Evolutionary conservation across 352 stramenopile genomes (phyloP).

Genomic region (Thraustotheca clavata): DNA sequence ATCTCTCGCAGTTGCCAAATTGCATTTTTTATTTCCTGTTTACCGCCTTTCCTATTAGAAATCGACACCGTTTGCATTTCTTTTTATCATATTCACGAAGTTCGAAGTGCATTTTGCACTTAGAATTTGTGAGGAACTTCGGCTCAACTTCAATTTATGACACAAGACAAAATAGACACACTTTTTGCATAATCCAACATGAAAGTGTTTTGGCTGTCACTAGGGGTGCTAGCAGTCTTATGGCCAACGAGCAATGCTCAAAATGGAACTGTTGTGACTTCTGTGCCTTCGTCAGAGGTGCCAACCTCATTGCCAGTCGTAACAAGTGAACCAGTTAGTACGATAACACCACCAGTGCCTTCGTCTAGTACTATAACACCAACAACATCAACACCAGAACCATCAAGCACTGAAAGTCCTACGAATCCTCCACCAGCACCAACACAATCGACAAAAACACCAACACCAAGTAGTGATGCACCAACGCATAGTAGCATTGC

Average conservation of each 20-base stretch:
- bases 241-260: not conserved
- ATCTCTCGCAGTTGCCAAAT: too few species aligned
- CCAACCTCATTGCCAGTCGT: not conserved
- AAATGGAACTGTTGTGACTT: not conserved
- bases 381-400: not conserved
- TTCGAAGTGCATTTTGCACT: not conserved
- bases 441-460: not conserved
- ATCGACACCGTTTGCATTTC: slow-evolving; percentile 5
- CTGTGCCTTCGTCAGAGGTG: not conserved
- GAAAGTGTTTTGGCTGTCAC: not conserved
- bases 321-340: not conserved
- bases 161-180: not conserved
- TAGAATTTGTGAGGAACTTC: not conserved
- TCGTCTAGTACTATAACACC: not conserved
- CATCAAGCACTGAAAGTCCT: not conserved
- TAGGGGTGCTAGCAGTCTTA: not conserved
- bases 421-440: not conserved
- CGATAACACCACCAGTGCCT: not conserved
- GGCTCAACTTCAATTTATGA: not conserved
- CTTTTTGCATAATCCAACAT: not conserved
- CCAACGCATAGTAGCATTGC: too few species aligned
- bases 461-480: not conserved
- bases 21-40: too few species aligned
- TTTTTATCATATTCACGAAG: not conserved
- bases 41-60: not conserved